Conservation (phyloP, 345 rosid species). For the Raphanus sativus region DNA sequence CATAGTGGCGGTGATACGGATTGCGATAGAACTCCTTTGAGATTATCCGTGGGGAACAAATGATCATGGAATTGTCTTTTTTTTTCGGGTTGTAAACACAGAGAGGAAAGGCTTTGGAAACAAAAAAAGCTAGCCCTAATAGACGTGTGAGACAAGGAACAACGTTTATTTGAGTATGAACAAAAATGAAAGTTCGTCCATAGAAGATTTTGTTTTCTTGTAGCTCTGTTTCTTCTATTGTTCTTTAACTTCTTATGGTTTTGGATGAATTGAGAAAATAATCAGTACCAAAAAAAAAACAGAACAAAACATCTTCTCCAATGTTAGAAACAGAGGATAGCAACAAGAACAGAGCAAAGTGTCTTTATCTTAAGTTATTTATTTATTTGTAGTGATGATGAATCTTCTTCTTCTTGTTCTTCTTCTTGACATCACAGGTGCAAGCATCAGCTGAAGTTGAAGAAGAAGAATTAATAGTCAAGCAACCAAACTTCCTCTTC, state of each 20-base stretch:
- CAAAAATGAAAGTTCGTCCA: slow-evolving; percentile 4
- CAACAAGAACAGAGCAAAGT: slow-evolving; percentile 10
- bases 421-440: slow-evolving; percentile 14
- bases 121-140: neutral
- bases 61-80: slow-evolving; percentile 17
- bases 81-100: slow-evolving; percentile 5
- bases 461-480: slow-evolving; percentile 20
- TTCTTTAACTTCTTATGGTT: neutral
- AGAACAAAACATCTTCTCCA: neutral
- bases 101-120: neutral
- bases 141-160: slow-evolving; percentile 32
- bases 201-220: slow-evolving; percentile 20
- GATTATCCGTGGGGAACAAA: slow-evolving; percentile 23
- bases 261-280: neutral
- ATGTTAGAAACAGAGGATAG: slow-evolving; percentile 25
- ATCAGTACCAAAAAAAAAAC: neutral
- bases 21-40: slow-evolving; percentile 35
- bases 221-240: slow-evolving; percentile 16
- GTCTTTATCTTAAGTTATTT: neutral
- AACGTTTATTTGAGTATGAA: slow-evolving; percentile 21
- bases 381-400: slow-evolving; percentile 14
- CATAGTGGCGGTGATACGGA: slow-evolving; percentile 1
- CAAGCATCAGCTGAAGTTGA: slow-evolving; percentile 26
- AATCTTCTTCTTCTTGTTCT: slow-evolving; percentile 31
- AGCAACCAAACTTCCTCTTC: slow-evolving; percentile 91